Evolutionary conservation across 768 basidiomycete species (phyloP).

Genomic region (Amanita jacksonii): DNA sequence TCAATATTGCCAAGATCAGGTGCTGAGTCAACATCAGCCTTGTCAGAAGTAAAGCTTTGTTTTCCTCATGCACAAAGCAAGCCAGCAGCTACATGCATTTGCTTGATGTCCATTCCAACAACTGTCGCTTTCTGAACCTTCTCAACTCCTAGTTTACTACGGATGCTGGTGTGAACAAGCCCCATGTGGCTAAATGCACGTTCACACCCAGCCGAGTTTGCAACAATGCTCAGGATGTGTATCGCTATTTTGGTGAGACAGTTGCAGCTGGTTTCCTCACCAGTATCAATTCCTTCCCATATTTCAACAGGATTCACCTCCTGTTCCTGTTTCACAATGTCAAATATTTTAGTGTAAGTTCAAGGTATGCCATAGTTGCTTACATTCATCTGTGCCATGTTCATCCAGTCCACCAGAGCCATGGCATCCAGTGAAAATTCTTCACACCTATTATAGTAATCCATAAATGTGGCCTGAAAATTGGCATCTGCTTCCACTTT

Average conservation of each 20-base stretch:
- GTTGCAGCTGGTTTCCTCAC: slow-evolving; percentile 11
- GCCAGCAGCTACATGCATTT: slow-evolving; percentile 11
- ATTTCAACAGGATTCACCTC: slow-evolving; percentile 13
- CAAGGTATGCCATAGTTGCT: not conserved
- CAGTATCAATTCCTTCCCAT: slow-evolving; percentile 14
- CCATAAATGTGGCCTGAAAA: slow-evolving; percentile 8
- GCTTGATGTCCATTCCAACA: slow-evolving; percentile 15
- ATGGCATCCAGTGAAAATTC: slow-evolving; percentile 7
- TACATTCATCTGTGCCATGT: slow-evolving; percentile 2
- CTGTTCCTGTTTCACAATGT: slow-evolving; percentile 2
- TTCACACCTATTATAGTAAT: slow-evolving; percentile 6
- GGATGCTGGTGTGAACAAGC: slow-evolving; percentile 11
- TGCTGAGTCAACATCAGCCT: not conserved
- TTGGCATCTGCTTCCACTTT: not conserved
- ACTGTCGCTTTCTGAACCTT: slow-evolving; percentile 15
- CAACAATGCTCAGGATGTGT: slow-evolving; percentile 14
- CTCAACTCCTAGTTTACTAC: slow-evolving; percentile 10
- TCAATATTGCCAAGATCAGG: not conserved
- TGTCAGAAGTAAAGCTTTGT: slow-evolving; percentile 3
- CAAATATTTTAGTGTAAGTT: not conserved
- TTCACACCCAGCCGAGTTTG: slow-evolving; percentile 23
- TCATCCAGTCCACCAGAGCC: slow-evolving; percentile 1
- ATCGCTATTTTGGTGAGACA: slow-evolving; percentile 16
- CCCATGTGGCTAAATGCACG: slow-evolving; percentile 21
- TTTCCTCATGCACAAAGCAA: slow-evolving; percentile 8